Conservation (phyloP, 2,329 filamentous ascomycete species). For the Botrytis fragariae region DNA sequence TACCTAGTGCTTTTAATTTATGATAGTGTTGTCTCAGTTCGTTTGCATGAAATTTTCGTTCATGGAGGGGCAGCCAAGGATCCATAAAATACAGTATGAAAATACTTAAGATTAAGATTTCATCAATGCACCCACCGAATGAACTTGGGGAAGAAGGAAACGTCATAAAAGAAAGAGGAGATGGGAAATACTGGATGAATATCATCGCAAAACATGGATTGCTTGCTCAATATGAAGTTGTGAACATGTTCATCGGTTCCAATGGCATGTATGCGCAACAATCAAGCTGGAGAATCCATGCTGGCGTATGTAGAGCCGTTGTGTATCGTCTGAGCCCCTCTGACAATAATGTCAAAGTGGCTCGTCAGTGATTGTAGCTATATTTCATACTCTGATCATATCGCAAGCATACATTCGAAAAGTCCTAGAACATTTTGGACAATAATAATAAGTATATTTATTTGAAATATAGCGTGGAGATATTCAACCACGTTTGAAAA, state of each 20-base stretch:
- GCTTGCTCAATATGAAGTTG: not conserved
- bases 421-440: not conserved
- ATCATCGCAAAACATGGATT: not conserved
- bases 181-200: not conserved
- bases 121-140: not conserved
- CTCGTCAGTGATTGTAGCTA: not conserved
- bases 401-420: not conserved
- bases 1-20: not conserved
- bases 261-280: not conserved
- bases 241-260: not conserved
- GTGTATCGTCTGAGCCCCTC: not conserved
- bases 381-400: not conserved
- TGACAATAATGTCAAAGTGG: not conserved
- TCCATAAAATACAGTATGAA: conserved; percentile 13
- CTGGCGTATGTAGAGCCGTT: not conserved
- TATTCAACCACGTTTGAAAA: not conserved
- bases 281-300: not conserved
- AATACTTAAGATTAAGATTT: not conserved
- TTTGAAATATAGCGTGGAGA: not conserved
- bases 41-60: conserved; percentile 7
- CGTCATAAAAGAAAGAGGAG: not conserved
- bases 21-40: not conserved
- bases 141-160: not conserved
- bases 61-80: conserved; percentile 21
- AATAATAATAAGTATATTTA: not conserved